Evolutionary conservation across 192 early-diverging fungal species (phyloP).

Genomic region (Backusella westeae): DNA sequence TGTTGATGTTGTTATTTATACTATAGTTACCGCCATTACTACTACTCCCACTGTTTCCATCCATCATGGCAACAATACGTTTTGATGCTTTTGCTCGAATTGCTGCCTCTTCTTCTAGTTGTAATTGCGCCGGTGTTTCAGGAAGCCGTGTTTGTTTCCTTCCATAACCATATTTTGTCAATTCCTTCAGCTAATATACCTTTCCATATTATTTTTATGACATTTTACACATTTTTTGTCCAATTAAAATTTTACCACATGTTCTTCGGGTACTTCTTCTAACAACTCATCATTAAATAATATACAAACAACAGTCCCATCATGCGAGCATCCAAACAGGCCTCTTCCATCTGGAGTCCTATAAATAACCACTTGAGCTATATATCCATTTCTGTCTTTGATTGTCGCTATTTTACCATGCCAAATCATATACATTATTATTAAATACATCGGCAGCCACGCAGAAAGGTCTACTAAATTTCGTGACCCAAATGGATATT

Average conservation of each 20-base stretch:
- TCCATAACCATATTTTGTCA: slow-evolving; percentile 51
- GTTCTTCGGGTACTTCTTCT: slow-evolving; percentile 54
- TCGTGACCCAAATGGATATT: slow-evolving; percentile 86
- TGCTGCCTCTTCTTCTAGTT: slow-evolving; percentile 56
- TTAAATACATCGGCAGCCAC: slow-evolving; percentile 73
- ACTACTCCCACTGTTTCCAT: background rate
- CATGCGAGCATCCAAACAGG: slow-evolving; percentile 86
- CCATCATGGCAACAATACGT: slow-evolving; percentile 32
- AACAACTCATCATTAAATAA: slow-evolving; percentile 74
- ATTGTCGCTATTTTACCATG: slow-evolving; percentile 56
- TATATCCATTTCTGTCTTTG: background rate
- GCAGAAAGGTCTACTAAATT: slow-evolving; percentile 66
- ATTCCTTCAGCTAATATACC: slow-evolving; percentile 30
- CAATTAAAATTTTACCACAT: slow-evolving; percentile 51
- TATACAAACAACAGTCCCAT: slow-evolving; percentile 82
- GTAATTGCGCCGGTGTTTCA: slow-evolving; percentile 65
- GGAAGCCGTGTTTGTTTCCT: slow-evolving; percentile 48
- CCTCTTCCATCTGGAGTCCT: slow-evolving; percentile 72
- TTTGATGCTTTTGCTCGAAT: slow-evolving; percentile 19
- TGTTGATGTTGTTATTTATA: background rate
- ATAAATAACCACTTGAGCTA: background rate
- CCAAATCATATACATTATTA: slow-evolving; percentile 83
- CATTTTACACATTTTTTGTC: background rate
- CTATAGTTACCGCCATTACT: too few species aligned
- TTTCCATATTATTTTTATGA: background rate